Evolutionary conservation across 306 rosid species (phyloP), one percentile per base, ranked within the genome.

Genomic region (Trichosanthes cucumerina): DNA sequence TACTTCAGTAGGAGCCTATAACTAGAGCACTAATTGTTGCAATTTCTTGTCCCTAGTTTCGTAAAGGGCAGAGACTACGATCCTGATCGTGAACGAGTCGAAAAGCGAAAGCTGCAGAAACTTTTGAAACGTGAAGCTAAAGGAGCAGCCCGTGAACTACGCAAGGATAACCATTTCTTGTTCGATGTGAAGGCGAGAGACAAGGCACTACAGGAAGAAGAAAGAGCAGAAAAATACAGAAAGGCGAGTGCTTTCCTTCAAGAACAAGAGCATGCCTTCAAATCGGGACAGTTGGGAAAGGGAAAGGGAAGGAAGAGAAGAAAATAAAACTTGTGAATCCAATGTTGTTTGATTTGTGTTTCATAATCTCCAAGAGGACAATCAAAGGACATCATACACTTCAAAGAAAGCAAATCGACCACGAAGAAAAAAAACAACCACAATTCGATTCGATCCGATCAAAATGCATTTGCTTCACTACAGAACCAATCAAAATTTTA

Each of bases 1-100:
- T 11, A 49, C 6, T 5, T 28, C 47, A 59, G 76, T 3, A 23
- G 64, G 14, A 57, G 2, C 33, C 64, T 38, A 49, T 38, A 79
- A 72, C 41, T n/a, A 69, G 63, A 81, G 73, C 64, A 71, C 74
- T 77, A 65, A 73, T 41, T 68, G 53, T 41, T 21, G 78, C 62
- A 1, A 23, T 28, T 24, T 6, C 36, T 24, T 83, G 64, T 57
- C 44, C 75, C 54, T 43, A 94, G 97, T 87, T 94, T 81, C 84
- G 92, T 94, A 3, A 94, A 87, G 84, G 96, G 96, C 26, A 88
- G 92, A 84, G 97, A 94, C 81, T 92, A 94, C 39, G 98, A 94
- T 81, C 96, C 93, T 7, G 96, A 94, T 63, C 85, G 88, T 3
- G 91, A 87, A 82, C 86, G 96, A 19, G 92, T 86, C 1, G 90